phyloP scores from a whole-genome alignment of 257 asterid species.

The Forsythia suspensa region DNA sequence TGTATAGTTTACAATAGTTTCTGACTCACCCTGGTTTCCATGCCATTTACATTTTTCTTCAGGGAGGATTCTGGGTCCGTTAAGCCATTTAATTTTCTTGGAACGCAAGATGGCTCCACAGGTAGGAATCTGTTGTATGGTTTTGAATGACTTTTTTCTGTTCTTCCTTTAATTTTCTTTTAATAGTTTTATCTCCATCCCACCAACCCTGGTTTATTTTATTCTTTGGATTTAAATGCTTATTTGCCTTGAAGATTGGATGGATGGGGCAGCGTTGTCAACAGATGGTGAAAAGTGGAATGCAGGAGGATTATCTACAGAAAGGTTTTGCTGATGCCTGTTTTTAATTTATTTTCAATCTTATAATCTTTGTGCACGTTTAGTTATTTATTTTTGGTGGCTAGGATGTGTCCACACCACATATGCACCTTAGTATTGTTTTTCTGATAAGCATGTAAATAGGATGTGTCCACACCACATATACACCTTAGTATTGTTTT shows the following conservation, averaged over 20 bases:
- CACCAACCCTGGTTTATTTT: not conserved
- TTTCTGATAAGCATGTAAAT: not conserved
- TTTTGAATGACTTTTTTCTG: not conserved
- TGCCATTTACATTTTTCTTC: constrained; percentile 23
- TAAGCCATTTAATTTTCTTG: constrained; percentile 79
- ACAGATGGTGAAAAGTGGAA: constrained; percentile 55
- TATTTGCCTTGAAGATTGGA: constrained; percentile 53
- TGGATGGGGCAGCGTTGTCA: constrained; percentile 47
- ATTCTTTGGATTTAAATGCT: constrained; percentile 22
- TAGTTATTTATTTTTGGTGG: not conserved
- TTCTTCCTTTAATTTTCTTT: not conserved
- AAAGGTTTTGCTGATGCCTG: constrained; percentile 42
- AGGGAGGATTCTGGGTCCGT: constrained; percentile 60
- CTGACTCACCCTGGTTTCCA: constrained; percentile 12
- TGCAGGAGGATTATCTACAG: constrained; percentile 51
- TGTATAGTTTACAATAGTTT: constrained; percentile 8
- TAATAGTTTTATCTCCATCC: not conserved
- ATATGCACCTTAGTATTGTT: not conserved
- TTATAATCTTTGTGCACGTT: not conserved
- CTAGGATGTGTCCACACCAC: not conserved
- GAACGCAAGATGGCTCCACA: constrained; percentile 58
- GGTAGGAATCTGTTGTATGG: constrained; percentile 46
- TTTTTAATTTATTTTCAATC: constrained; percentile 3
- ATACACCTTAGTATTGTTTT: not conserved
- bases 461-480: not conserved